Evolutionary conservation across 2,329 filamentous ascomycete species (phyloP).

Genomic region (Penicillium sclerotiorum): DNA sequence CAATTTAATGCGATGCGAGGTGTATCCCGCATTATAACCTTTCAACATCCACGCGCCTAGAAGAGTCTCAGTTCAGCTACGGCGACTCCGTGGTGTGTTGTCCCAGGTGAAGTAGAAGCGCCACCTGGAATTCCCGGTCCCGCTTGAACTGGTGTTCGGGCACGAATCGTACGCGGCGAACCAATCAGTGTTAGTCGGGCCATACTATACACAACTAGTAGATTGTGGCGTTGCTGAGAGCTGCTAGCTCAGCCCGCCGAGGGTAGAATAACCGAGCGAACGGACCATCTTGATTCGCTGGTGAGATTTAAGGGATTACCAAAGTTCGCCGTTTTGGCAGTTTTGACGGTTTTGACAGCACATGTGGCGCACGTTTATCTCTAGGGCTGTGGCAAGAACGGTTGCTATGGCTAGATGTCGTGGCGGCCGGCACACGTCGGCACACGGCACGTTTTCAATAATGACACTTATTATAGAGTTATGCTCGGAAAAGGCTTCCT

Average conservation of each 20-base stretch:
- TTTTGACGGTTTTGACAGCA: neutral
- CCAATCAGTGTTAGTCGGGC: conserved; percentile 1
- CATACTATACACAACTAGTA: no score
- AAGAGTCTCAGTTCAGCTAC: conserved; percentile 2
- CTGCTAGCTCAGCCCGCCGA: neutral
- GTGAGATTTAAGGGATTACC: neutral
- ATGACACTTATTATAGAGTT: no score
- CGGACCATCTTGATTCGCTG: neutral
- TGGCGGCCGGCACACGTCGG: neutral
- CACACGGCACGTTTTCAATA: no score
- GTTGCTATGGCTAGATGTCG: neutral
- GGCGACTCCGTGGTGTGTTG: conserved; percentile 7
- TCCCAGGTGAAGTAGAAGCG: conserved; percentile 3
- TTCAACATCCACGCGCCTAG: neutral
- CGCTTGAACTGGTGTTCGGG: conserved; percentile 5
- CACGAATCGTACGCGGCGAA: neutral
- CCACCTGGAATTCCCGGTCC: neutral
- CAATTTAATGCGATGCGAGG: neutral
- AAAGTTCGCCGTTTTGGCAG: no score
- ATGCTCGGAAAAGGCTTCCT: no score
- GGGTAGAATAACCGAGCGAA: neutral
- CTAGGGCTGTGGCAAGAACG: neutral
- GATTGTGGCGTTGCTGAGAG: conserved; percentile 7
- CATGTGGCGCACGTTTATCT: neutral
- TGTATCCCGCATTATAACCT: conserved; percentile 1